phyloP scores from a whole-genome alignment of 2,329 filamentous ascomycete genomes.

The Polytolypa hystricis region DNA sequence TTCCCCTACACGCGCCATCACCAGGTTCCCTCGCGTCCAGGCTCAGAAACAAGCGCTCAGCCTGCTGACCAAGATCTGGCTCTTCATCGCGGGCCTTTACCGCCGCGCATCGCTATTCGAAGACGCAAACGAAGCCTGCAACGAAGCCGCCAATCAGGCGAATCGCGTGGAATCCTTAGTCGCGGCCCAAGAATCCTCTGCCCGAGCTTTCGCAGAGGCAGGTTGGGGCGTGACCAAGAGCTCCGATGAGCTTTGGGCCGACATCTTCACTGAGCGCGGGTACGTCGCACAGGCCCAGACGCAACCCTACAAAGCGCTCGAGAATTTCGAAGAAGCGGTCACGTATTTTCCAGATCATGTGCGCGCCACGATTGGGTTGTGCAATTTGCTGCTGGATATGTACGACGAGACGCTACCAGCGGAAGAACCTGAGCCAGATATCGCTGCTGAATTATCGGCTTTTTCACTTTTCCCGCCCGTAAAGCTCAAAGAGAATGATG shows the following conservation, averaged over 20 bases:
- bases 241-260: slow-evolving; percentile 72
- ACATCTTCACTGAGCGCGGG: slow-evolving; percentile 70
- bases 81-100: slow-evolving; percentile 82
- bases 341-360: slow-evolving; percentile 71
- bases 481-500: slow-evolving; percentile 10
- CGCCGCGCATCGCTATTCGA: slow-evolving; percentile 67
- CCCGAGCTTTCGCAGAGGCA: slow-evolving; percentile 49
- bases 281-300: slow-evolving; percentile 53
- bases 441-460: slow-evolving; percentile 18
- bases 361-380: slow-evolving; percentile 67
- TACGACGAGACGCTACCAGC: slow-evolving; percentile 47
- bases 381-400: slow-evolving; percentile 75
- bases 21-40: slow-evolving; percentile 40
- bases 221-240: slow-evolving; percentile 74
- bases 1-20: slow-evolving; percentile 31
- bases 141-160: slow-evolving; percentile 70
- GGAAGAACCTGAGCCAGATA: slow-evolving; percentile 21
- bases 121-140: slow-evolving; percentile 67
- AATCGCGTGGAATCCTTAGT: slow-evolving; percentile 58
- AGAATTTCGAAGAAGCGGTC: slow-evolving; percentile 72
- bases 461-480: slow-evolving; percentile 16
- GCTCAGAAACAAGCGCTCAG: slow-evolving; percentile 45
- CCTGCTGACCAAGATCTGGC: slow-evolving; percentile 69
- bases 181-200: slow-evolving; percentile 50
- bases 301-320: slow-evolving; percentile 56